Evolutionary conservation across 345 rosid species (phyloP), one percentile per base, ranked within the genome.

Genomic region (Gynandropsis gynandra): DNA sequence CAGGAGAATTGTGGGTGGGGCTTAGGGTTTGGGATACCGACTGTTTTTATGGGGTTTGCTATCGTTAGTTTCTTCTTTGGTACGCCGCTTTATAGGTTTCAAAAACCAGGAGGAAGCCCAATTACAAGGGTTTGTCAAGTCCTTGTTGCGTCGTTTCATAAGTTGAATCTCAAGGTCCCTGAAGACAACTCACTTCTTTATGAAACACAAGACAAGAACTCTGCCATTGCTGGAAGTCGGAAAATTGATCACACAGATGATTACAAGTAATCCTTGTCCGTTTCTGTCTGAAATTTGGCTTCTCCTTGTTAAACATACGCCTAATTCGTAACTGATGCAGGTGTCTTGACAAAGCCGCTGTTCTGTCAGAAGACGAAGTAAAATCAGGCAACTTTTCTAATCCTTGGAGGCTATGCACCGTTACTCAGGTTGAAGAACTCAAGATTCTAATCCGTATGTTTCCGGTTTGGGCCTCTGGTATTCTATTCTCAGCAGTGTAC

Each of bases 1-100:
- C 98, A 92, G 77, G 98, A 87, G 59, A 87, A 85, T 42, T 77
- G 73, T 4, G 97, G 97, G 10, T 92, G 98, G 98, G 98, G 88
- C 38, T 59, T 85, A 21, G 98, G 98, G 29, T 87, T 87, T 65
- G 95, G 86, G 50, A 85, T 92, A 64, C 98, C 98, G 45, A 80
- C 97, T 7, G 59, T 92, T 48, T 87, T 85, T 63, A 85, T 92
- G 95, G 97, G 78, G 52, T 51, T 85, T 20, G 95, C 98, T 21
- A 85, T 83, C 61, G 74, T 18, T 9, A 82, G 93, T 69, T 92
- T 92, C 76, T 85, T 87, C 61, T 73, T 76, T 13, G 98, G 98
- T 59, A 92, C 98, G 10, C 69, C 88, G 0, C 81, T 87, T 44
- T 92, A 87, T 48, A 74, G 97, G 63, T 85, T 87, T 72, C 97